Evolutionary conservation across 2,329 filamentous ascomycete species (phyloP), one percentile per base, ranked within the genome.

Genomic region (Didymella lethalis): DNA sequence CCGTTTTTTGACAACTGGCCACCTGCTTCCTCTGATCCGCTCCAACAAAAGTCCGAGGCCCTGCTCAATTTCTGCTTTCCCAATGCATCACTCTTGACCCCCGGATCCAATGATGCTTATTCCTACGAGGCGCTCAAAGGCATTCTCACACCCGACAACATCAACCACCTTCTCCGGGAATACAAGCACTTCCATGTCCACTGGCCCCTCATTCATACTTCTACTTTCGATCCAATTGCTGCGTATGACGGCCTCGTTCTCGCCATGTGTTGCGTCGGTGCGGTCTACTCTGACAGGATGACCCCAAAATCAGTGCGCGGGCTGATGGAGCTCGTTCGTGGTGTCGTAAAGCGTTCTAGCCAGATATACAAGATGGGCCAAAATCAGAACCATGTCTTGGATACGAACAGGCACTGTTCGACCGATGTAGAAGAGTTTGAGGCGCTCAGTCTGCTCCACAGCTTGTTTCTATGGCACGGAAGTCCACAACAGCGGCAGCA

Each of bases 121-220:
- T 78, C 80, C 79, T 80, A 82, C 82, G 77, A 83, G 77, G 79
- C 79, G 77, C 79, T 84, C 57, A 79, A 78, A 67, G 68, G 74
- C 57, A 88, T 87, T 69, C 84, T 91, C 68, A 87, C 86, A 48
- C 83, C 86, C 59, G 85, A 89, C 66, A 90, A 90, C 74, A 82
- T 91, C 72, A 88, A 87, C 79, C 84, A 88, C 71, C 91, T 91
- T 73, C 82, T 91, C 74, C 84, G 88, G 68, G 84, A 88, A 69
- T 92, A 90, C 80, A 86, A 84, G 59, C 87, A 90, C 75, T 92
- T 88, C 75, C 87, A 91, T 74, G 84, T 86, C 61, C 90, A 93
- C 75, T 91, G 90, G 79, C 87, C 89, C 20, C 83, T 90, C 65
- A 83, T 92, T 51, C 89, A 93, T 71, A 83, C 89, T 73, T 85